These are phyloP conservation scores for Ophiosphaerella korrae DNA, from an alignment of 2,329 filamentous ascomycete species.

Conservation along the genomic window DNA sequence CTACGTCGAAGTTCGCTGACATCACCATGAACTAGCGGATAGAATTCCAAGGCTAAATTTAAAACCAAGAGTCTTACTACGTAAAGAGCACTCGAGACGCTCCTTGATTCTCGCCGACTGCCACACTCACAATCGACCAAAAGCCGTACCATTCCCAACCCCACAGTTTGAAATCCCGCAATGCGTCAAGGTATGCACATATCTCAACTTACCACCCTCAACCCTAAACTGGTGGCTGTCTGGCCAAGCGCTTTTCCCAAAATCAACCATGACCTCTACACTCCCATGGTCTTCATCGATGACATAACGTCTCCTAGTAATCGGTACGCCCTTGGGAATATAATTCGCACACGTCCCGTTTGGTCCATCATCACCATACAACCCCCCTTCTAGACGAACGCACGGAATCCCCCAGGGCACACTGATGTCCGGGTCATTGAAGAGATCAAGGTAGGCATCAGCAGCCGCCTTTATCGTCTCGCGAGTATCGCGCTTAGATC, in stretches of 20 bases:
- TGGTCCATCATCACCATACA: slow-evolving; percentile 28
- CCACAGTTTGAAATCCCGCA: slow-evolving; percentile 32
- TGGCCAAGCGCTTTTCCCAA: slow-evolving; percentile 31
- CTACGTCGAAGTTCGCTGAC: no score
- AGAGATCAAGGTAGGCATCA: slow-evolving; percentile 27
- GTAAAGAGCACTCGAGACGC: no score
- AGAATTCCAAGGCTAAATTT: no score
- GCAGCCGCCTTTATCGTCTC: slow-evolving; percentile 21
- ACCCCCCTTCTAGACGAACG: slow-evolving; percentile 30
- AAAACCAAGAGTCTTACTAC: no score
- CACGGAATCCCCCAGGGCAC: slow-evolving; percentile 35
- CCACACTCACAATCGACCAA: not conserved
- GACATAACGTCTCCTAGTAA: slow-evolving; percentile 34
- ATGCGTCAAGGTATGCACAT: slow-evolving; percentile 38
- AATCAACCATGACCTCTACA: slow-evolving; percentile 39
- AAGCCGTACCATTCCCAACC: slow-evolving; percentile 4
- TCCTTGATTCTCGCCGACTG: not conserved
- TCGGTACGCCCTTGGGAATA: slow-evolving; percentile 28
- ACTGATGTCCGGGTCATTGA: slow-evolving; percentile 19
- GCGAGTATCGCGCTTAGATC: slow-evolving; percentile 12
- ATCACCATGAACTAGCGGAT: no score
- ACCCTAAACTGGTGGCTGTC: slow-evolving; percentile 42
- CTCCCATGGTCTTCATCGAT: slow-evolving; percentile 39
- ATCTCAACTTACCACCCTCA: slow-evolving; percentile 36
- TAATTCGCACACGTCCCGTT: slow-evolving; percentile 27